Percentiles rank a stretch among this genome's conserved stretches.
These are phyloP conservation scores for Inga laurina DNA, from an alignment of 306 rosid genomes.

Conservation along the genomic window DNA sequence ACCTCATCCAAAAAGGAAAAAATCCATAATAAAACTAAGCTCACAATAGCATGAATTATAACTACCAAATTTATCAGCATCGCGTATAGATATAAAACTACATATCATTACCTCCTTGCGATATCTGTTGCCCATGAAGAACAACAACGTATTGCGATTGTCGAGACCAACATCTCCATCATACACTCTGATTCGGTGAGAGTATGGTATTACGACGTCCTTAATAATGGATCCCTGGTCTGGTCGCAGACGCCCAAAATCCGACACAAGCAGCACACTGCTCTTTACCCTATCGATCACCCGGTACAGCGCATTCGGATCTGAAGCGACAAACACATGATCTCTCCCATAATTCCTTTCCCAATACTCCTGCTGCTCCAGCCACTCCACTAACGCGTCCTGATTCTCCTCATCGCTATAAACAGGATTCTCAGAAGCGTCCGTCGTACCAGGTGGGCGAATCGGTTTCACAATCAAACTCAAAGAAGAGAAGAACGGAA, in stretches of 20 bases:
- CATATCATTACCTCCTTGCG: conserved; percentile 78
- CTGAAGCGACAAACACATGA: conserved; percentile 87
- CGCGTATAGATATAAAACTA: background rate
- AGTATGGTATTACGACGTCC: conserved; percentile 84
- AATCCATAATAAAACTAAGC: background rate
- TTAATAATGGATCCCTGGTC: conserved; percentile 91
- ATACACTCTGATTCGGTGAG: conserved; percentile 70
- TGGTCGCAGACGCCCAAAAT: conserved; percentile 74
- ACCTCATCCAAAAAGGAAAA: background rate
- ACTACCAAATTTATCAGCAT: background rate
- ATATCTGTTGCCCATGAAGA: conserved; percentile 93
- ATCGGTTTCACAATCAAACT: conserved; percentile 67
- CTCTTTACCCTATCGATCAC: conserved; percentile 67
- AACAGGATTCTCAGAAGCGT: conserved; percentile 33
- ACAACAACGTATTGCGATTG: conserved; percentile 67
- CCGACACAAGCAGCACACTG: conserved; percentile 69
- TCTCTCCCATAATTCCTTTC: conserved; percentile 75
- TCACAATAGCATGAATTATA: background rate
- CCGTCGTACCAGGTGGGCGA: conserved; percentile 49
- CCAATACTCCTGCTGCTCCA: conserved; percentile 84
- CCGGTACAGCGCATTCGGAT: conserved; percentile 81
- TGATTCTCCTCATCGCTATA: conserved; percentile 89
- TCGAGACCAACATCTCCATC: conserved; percentile 53
- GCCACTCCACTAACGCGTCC: conserved; percentile 78
- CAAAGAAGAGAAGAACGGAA: conserved; percentile 81